Base-by-base conservation (phyloP, 177 flowering plant species). In the Vitis hybrid region DNA sequence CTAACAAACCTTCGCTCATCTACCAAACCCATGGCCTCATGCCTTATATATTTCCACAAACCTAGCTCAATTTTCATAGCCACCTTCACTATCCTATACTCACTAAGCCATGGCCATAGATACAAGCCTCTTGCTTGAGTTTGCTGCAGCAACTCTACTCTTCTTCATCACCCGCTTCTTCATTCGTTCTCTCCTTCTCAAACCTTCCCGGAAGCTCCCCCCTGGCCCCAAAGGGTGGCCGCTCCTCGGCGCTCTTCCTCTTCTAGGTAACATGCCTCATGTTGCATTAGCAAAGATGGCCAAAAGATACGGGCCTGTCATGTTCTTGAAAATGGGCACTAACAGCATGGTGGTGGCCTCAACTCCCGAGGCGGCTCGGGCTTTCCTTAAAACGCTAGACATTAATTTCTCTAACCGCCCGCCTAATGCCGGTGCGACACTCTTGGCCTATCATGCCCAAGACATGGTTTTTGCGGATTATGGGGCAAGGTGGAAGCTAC, bases 201-300 rank as follows among this genome's bases (percentile, higher is more conserved):
- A 8, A 12, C 22, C 68, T 1, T 4, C 22, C 19, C 33, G 60
- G 1, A n/a, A 16, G 1, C 80, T 77, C 3, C 88, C 90, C 0
- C 88, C 88, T 0, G 88, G 88, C 0, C 90, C 90, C 0, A 77
- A 18, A 52, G 83, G 84, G 8, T 86, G 81, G 81, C 90, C 88
- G 2, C 5, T 86, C 5, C 0, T 86, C 21, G 90, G 90, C 0
- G 75, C 77, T 3, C 76, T 86, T 1, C 85, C 86, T 0, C 80
- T 78, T 14, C 56, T 84, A 8, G 90, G 88, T 1, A 1, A 19
- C 70, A 77, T 81, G 80, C 88, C 90, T 3, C 90, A 86, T 57
- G 78, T 73, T 2, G 52, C 80, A 9, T 65, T 86, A 5, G 81
- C 84, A 15, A 53, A 68, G 6, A 56, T 84, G 78, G 81, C 86